Conservation (phyloP, 352 stramenopile genomes). For the Thalassiosira livingstoniorum region DNA sequence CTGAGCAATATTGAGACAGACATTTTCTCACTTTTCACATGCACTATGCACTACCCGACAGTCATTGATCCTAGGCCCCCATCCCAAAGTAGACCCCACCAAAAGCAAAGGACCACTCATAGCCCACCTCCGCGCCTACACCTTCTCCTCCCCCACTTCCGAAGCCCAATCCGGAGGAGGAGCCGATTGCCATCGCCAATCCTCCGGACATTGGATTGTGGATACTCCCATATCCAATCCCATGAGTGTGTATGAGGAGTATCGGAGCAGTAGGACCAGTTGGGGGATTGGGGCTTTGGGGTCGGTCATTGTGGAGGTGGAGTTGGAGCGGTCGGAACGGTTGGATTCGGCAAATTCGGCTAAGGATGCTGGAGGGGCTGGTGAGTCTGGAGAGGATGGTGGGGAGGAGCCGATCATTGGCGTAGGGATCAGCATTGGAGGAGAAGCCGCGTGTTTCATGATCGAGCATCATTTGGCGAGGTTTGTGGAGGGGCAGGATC, state of each 20-base stretch:
- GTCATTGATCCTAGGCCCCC: constrained; percentile 66
- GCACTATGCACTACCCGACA: background rate
- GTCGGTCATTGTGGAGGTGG: constrained; percentile 72
- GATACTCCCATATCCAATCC: constrained; percentile 73
- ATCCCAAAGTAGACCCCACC: constrained; percentile 52
- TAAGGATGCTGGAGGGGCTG: no score
- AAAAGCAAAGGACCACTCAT: constrained; percentile 44
- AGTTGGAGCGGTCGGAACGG: no score
- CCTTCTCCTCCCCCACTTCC: constrained; percentile 43
- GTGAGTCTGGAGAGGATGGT: no score
- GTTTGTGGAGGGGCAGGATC: constrained; percentile 72
- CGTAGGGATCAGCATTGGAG: constrained; percentile 73
- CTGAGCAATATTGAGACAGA: no score
- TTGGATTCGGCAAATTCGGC: constrained; percentile 53
- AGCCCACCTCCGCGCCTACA: constrained; percentile 60
- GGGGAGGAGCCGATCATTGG: no score
- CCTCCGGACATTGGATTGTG: constrained; percentile 75
- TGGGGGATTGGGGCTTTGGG: constrained; percentile 78
- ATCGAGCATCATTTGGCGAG: constrained; percentile 71
- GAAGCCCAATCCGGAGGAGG: constrained; percentile 63
- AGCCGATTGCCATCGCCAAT: constrained; percentile 73
- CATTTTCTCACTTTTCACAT: background rate
- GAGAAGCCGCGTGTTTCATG: constrained; percentile 70
- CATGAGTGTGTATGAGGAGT: constrained; percentile 68
- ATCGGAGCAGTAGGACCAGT: constrained; percentile 58